Conservation (phyloP, 2,329 filamentous ascomycete species). For the Fusarium secorum region DNA sequence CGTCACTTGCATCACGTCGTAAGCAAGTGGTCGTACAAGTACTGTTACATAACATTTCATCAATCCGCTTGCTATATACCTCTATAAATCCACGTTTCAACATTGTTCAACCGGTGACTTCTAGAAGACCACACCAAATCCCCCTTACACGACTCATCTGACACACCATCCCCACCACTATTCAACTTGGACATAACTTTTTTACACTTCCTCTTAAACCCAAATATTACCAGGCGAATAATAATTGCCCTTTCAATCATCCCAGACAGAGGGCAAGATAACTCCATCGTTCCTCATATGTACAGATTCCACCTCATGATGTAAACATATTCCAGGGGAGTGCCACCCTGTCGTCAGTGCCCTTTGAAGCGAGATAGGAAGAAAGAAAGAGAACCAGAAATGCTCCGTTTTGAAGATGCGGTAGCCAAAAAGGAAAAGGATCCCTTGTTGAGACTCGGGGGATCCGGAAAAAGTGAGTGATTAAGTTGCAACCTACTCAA, state of each 20-base stretch:
- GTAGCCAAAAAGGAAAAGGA: conserved; percentile 1
- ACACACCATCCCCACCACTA: not conserved
- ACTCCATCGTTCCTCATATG: conserved; percentile 35
- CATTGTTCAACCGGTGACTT: conserved; percentile 21
- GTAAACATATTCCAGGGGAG: conserved; percentile 28
- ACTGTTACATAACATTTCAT: conserved; percentile 23
- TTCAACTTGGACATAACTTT: not conserved
- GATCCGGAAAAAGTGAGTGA: conserved; percentile 20
- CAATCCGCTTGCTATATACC: conserved; percentile 37
- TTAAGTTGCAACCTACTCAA: conserved; percentile 15
- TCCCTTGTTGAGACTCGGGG: not conserved
- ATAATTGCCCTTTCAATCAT: conserved; percentile 12
- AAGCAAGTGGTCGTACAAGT: not conserved
- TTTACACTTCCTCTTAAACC: not conserved
- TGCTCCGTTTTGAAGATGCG: conserved; percentile 6
- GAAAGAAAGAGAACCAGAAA: conserved; percentile 1
- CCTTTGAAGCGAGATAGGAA: conserved; percentile 6
- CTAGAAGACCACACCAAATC: conserved; percentile 12
- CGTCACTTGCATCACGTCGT: not conserved
- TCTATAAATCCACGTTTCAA: conserved; percentile 29
- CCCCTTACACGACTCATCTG: not conserved
- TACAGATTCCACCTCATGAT: conserved; percentile 42
- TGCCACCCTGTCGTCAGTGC: conserved; percentile 10
- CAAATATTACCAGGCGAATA: conserved; percentile 19
- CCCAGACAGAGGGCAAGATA: conserved; percentile 2